Evolutionary conservation across 768 basidiomycete genomes (phyloP), one percentile per base, ranked within the genome.

Genomic region (Neoboletus subvelutipes): DNA sequence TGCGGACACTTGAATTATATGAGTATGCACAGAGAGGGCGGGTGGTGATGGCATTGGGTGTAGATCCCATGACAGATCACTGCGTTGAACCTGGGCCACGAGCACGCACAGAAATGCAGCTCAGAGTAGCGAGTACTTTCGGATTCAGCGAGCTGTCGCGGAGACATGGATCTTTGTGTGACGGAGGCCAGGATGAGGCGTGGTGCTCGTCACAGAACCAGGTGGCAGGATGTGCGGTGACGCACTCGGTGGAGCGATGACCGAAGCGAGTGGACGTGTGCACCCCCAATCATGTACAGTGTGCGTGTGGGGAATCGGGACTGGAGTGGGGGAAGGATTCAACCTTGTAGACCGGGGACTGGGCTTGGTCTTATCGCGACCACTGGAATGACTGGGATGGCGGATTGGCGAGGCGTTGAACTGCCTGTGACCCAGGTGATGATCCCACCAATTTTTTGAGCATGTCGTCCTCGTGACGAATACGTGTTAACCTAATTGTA

Each of bases 311-410:
- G 69, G 57, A 39, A 58, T 71, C 31, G 65, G 62, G 60, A 45
- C 45, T 29, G 64, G 64, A 69, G 63, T 67, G 77, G 78, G 79
- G 79, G 75, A 77, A 75, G 70, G 66, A 61, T 45, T 31, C 42
- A 46, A 45, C 63, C 71, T 74, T 78, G 76, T 76, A 79, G 75
- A 80, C 78, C 74, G 67, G 65, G 59, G 13, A 15, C 50, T 29
- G 52, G 61, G 66, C 59, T 43, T 31, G 53, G 62, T 58, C 51
- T 56, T 55, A 50, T 58, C 37, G 50, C 24, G 61, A 37, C 57
- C 58, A 13, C 66, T 68, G 58, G 65, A 52, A 66, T 56, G 57
- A 45, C 66, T 63, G 56, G 13, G 52, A 57, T 57, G 67, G 55
- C 60, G 59, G 52, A 55, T 49, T 54, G 70, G 72, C 2, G 70